Base-by-base conservation (phyloP, 495 filamentous ascomycete species). In the Elasticomyces elasticus region DNA sequence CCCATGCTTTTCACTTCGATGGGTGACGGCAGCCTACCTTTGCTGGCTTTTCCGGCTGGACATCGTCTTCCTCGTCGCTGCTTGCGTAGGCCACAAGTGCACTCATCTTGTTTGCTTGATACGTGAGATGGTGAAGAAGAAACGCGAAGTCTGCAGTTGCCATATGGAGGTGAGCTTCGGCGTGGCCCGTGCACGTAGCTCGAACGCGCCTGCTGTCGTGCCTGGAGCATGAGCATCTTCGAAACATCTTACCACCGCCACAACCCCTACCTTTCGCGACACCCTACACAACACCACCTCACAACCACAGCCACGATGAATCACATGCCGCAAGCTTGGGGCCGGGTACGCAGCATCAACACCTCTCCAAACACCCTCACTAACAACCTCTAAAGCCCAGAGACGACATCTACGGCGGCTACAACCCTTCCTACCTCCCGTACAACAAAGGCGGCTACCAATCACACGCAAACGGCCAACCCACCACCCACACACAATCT, bases 321-420 rank as follows among this genome's bases (percentile, higher is more conserved):
- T 70, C 91, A 97, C 73, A 80, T 87, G 67, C 91, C 91, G 55
- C 86, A 94, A 81, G 83, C 83, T 62, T 97, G 91, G 91, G 91
- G 91, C 67, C 85, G 91, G 72, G 92, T 96, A 87, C 66, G 82
- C 23, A 26, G 7, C 51, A 40, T 35, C 44, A 42, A 49, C 54
- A 10, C 17, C 47, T 33, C 46, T 19, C 43, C 56, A 62, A 43
- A 63, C 63, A 54, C 55, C 53, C 50, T 51, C 48, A 38, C 27
- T 46, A 2, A 26, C 27, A 48, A n/a, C 28, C 40, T 9, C 12
- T 38, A 13, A 66, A 95, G 91, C 90, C 91, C 67, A 81, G 91
- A 70, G 85, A 95, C 75, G 94, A 97, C 69, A 74, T 95, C 66
- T 97, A 96, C 71, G 92, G 92, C 55, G 76, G 85, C 61, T 98